Base-by-base conservation (phyloP, 208 protist genomes). In the Crithidia bombi region DNA sequence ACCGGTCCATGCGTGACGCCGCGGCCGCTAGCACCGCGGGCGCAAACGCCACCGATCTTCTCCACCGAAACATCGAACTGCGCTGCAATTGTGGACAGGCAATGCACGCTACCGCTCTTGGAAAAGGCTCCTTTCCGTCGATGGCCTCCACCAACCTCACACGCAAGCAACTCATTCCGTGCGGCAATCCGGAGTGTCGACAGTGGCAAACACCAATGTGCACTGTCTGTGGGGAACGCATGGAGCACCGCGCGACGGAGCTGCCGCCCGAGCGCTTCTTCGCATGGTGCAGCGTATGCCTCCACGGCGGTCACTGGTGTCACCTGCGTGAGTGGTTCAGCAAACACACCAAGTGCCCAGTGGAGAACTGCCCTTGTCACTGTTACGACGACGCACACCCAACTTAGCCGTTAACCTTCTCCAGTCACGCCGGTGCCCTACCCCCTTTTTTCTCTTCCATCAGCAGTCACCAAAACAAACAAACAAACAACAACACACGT, bases 261-360 rank as follows among this genome's bases (percentile, higher is more conserved):
- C 71, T 83, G 50, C 67, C 78, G 21, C 73, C 86, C 19, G 84
- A 87, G 28, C 63, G 69, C 30, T 91, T 70, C 56, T 92, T 95
- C 55, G 80, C 79, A 15, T 97, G 92, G 92, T 97, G 92, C 74
- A 87, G 86, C 14, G 79, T 88, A 39, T 97, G 92, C 68, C 77
- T 95, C 26, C 92, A 97, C 49, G 92, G 92, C 3, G 92, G 92
- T 4, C 92, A 97, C 65, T 90, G 66, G 73, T 74, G 69, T 35
- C 90, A 97, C 71, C 33, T 95, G 44, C 74, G 77, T 2, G 87
- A 91, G 61, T 97, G 92, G 92, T 95, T 96, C 67, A 61, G 69
- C 19, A 94, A 94, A 70, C 90, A 97, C 68, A 64, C 59, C 1
- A 85, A 86, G 55, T 97, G 92, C 72, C 79, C 92, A 11, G 90